Percentiles rank a stretch among this genome's conserved stretches.
These are phyloP conservation scores for Talaromyces sp. DNA, from an alignment of 2,329 filamentous ascomycete species.

Conservation along the genomic window DNA sequence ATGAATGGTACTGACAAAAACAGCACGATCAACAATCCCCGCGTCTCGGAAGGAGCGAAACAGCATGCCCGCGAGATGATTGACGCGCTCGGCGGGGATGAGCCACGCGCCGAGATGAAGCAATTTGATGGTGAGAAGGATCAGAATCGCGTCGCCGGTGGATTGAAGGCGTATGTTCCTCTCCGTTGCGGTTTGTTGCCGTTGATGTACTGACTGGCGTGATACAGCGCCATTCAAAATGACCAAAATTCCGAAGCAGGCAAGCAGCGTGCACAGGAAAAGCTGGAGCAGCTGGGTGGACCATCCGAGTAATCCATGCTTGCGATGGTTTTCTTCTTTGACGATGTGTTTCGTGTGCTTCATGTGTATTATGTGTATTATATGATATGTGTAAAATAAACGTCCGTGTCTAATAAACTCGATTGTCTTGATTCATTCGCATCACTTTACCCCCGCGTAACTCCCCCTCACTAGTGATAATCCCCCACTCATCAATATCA, in stretches of 20 bases:
- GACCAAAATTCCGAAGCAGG: constrained; percentile 24
- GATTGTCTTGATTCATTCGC: neutral
- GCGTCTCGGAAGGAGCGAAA: constrained; percentile 22
- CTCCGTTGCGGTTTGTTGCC: neutral
- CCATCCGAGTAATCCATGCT: constrained; percentile 13
- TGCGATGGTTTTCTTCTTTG: neutral
- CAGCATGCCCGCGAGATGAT: constrained; percentile 22
- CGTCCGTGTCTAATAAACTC: neutral
- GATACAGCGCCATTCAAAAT: constrained; percentile 21
- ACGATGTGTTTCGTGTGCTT: too few species aligned
- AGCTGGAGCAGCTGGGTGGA: constrained; percentile 8
- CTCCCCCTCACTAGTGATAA: neutral
- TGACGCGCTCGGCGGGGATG: constrained; percentile 20
- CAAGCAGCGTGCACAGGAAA: constrained; percentile 27
- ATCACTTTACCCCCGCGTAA: neutral
- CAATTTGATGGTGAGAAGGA: constrained; percentile 19
- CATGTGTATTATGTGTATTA: neutral
- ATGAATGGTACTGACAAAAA: neutral
- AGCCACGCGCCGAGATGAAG: constrained; percentile 21
- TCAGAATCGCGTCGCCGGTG: constrained; percentile 20
- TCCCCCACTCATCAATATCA: neutral
- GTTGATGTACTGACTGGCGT: neutral
- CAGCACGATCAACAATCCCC: constrained; percentile 23
- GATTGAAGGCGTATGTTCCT: constrained; percentile 23
- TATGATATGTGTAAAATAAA: neutral